Percentiles rank a stretch among this genome's conserved stretches.
Conservation (phyloP, 805 yeast species). For the Spathaspora girioi region DNA sequence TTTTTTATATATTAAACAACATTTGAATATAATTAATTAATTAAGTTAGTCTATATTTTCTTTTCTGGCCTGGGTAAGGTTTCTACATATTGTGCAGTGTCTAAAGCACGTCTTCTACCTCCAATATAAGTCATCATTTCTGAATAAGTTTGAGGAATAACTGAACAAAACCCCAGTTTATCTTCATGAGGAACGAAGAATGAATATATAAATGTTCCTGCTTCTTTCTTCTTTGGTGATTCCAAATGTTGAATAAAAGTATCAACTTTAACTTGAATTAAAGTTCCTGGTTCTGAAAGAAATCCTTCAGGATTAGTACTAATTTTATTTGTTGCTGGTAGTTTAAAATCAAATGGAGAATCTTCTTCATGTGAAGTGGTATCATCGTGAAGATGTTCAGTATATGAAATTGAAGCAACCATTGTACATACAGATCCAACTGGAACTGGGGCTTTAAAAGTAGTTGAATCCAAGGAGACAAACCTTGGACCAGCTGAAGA, state of each 20-base stretch:
- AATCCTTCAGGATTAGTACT: constrained; percentile 53
- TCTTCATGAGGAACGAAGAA: constrained; percentile 70
- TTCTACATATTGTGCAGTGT: constrained; percentile 64
- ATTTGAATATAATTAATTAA: background rate
- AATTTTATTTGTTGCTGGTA: constrained; percentile 56
- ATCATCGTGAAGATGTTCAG: constrained; percentile 65
- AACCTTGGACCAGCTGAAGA: constrained; percentile 84
- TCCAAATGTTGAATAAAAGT: constrained; percentile 71
- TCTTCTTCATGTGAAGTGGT: constrained; percentile 20
- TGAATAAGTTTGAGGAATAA: constrained; percentile 80
- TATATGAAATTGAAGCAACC: constrained; percentile 80
- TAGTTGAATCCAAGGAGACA: constrained; percentile 84
- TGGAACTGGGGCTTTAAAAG: constrained; percentile 92
- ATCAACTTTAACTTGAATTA: constrained; percentile 86
- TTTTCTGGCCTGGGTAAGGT: constrained; percentile 22
- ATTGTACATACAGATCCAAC: constrained; percentile 87
- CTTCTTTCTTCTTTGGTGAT: constrained; percentile 56
- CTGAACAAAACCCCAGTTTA: constrained; percentile 64
- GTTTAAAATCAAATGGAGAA: constrained; percentile 47
- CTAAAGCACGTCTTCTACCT: constrained; percentile 86
- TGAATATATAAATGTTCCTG: constrained; percentile 87
- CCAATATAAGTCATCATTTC: constrained; percentile 92
- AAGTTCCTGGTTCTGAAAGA: constrained; percentile 74
- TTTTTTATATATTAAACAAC: too few relatives aligned
- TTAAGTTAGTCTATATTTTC: background rate